Percentiles rank a stretch among this genome's conserved stretches.
Evolutionary conservation across 352 stramenopile species (phyloP).

Genomic region (Albugo candida): DNA sequence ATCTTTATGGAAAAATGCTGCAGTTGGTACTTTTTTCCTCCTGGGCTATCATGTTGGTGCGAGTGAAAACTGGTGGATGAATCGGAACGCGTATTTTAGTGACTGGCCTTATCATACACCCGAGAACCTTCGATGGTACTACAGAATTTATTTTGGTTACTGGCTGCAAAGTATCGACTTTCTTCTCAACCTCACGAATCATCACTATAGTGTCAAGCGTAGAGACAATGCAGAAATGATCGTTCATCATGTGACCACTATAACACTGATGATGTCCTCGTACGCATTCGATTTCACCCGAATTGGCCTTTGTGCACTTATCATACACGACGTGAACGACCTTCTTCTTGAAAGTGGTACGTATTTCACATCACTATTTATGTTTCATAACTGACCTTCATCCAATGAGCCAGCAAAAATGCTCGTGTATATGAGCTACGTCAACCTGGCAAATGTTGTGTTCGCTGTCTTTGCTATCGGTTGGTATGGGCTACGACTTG

Average conservation of each 20-base stretch:
- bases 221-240: constrained; percentile 73
- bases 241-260: constrained; percentile 54
- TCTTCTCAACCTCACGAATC: constrained; percentile 66
- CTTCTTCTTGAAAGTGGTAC: constrained; percentile 42
- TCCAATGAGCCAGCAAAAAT: constrained; percentile 26
- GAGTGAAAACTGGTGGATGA: constrained; percentile 53
- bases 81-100: constrained; percentile 42
- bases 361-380: neutral
- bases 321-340: constrained; percentile 71
- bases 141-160: constrained; percentile 70
- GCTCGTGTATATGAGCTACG: constrained; percentile 54
- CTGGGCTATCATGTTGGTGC: constrained; percentile 38
- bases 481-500: constrained; percentile 57
- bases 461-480: constrained; percentile 45
- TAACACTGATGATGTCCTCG: constrained; percentile 59
- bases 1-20: constrained; percentile 65
- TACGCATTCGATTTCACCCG: constrained; percentile 53
- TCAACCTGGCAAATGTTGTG: constrained; percentile 42
- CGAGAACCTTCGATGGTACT: constrained; percentile 56
- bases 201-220: constrained; percentile 63
- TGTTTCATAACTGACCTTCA: neutral
- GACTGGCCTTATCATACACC: constrained; percentile 24
- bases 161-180: constrained; percentile 73
- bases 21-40: constrained; percentile 36
- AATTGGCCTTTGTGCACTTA: constrained; percentile 51